Evolutionary conservation across 2,329 filamentous ascomycete genomes (phyloP), one percentile per base, ranked within the genome.

Genomic region (Microdochium bolleyi): DNA sequence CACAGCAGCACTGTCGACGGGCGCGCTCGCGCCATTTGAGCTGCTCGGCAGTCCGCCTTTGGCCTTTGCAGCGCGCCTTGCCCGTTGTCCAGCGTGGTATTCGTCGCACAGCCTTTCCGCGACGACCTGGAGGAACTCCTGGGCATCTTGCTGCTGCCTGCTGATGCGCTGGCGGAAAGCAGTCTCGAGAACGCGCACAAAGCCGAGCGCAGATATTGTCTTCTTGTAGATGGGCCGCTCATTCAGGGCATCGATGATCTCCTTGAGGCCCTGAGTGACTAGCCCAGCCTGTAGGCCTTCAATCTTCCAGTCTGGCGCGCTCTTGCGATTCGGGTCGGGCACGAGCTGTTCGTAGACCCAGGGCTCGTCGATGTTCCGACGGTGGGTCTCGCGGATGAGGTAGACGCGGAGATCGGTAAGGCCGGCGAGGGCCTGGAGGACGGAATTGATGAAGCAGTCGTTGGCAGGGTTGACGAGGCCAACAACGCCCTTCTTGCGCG

Each of bases 371-470:
- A 96, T 80, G 58, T 82, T 81, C 58, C 92, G 83, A 56, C 91
- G 82, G 70, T 96, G 90, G 32, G 88, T 87, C 72, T 97, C 92
- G 60, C 90, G 83, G 64, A 97, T 96, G 56, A 99, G 76, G 72
- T 96, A 99, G 60, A 94, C 72, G 57, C 94, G 85, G 64, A 99
- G 75, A 67, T 97, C 91, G 50, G 88, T 88, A 30, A 97, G 76
- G 2, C 94, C 94, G 14, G 94, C 92, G 46, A 99, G 79, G 8
- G 90, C 91, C 73, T 99, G 94, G 34, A 99, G 81, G 21, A 96
- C 88, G 24, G 91, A 96, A 71, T 99, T 99, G 74, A 97, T 96
- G 71, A 92, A 94, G 74, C 89, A 94, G 70, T 94, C 94, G 70
- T 99, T 99, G 60, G 92, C 94, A 9, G 89, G 85, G 70, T 99